Evolutionary conservation across 1,284 basidiomycete genomes (phyloP), one percentile per base, ranked within the genome.

Genomic region (Mycosarcoma mackinlayi): DNA sequence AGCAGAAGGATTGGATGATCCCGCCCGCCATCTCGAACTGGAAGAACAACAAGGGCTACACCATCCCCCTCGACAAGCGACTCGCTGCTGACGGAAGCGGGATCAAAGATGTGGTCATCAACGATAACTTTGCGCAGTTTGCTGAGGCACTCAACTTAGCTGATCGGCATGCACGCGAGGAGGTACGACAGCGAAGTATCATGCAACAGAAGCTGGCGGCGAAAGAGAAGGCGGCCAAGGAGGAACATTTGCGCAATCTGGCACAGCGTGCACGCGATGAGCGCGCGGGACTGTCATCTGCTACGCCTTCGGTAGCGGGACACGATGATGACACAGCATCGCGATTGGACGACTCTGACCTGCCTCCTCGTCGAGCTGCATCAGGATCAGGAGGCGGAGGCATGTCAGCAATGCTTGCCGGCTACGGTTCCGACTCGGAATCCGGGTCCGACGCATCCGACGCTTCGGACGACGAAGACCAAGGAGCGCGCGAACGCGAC

Each of bases 41-140:
- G 96, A 99, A 99, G 87, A 99, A 99, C 86, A 98, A 98, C 89
- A 98, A 98, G 85, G 96, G 96, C 87, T 98, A 95, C 85, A 98
- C 95, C 6, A 98, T 98, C 76, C 94, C 96, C 25, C 87, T 98
- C 23, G 96, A 98, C 84, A 98, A 99, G 85, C 92, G 96, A 76
- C 86, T 99, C 45, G 96, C 96, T 19, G 95, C 96, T 11, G 95
- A 98, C 83, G 96, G 95, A 14, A 89, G 95, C 75, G 94, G 95
- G 52, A 86, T 99, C 39, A 95, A 98, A 84, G 96, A 99, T 83
- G 94, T 98, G 67, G 91, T 94, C 81, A 98, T 99, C 84, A 98
- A 98, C 80, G 96, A 99, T 84, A 94, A 95, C 84, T 99, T 99
- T 86, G 95, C 95, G 54, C 97, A 98, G 84, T 95, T 98, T 83